Evolutionary conservation across 2,329 filamentous ascomycete genomes (phyloP), one percentile per base, ranked within the genome.

Genomic region (Blastomyces silverae): DNA sequence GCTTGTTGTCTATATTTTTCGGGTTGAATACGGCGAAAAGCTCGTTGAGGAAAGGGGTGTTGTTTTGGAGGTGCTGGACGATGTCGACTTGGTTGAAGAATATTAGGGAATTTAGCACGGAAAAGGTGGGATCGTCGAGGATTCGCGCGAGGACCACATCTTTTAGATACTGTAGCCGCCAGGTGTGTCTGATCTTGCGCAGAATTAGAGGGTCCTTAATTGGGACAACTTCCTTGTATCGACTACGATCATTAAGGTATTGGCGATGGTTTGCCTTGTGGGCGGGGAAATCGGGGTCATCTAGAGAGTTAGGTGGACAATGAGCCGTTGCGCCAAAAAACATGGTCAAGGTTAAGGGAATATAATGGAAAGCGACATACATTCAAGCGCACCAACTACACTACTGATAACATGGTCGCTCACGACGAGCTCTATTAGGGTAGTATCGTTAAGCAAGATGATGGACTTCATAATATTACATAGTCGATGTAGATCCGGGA

Each of bases 11-110:
- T 62, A 77, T 75, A 66, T 87, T 85, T 31, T 86, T 81, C 0
- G 86, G 80, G 25, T 83, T 85, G 73, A 97, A 97, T 67, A 97
- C 91, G 63, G 85, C 84, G 75, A 97, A 99, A 3, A 97, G 83
- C 67, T 97, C 91, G 69, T 87, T 87, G 37, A 97, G 80, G 72
- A 96, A 97, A 1, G 79, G 78, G 0, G 81, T 81, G 71, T 96
- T 96, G 34, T 83, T 83, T 76, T 97, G 92, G n/a, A 99, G 83
- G 77, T 97, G 91, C 73, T 93, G 90, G 61, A 99, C 89, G 73
- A 99, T 97, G 73, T 97, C 94, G 71, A 97, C 92, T 79, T 99
- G 94, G 79, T 97, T 94, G 83, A 96, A 99, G 80, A 97, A 99
- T 70, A 99, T 99, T 71, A 97, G 84, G 61, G 92, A 96, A 78